Conservation (phyloP, 1,139 yeast genomes). For the Pichia norvegensis region DNA sequence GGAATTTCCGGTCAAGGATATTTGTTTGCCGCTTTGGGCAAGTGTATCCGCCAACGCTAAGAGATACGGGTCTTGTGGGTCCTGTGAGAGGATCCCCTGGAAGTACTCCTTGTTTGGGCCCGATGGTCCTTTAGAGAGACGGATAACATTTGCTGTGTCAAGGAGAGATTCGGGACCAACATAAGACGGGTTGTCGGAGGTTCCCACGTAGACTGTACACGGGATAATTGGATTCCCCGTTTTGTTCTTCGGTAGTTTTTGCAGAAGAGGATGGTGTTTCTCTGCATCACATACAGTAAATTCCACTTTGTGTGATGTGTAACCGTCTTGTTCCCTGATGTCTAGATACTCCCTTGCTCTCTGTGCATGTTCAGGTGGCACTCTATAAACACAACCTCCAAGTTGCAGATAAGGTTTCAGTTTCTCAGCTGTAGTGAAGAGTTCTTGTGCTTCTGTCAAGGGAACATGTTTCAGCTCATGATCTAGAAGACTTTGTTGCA, state of each 20-base stretch:
- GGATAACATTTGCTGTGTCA: conserved; percentile 55
- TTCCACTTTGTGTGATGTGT: conserved; percentile 60
- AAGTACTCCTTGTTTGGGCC: conserved; percentile 75
- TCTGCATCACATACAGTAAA: conserved; percentile 38
- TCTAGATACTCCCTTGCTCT: conserved; percentile 65
- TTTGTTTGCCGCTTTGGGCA: background rate
- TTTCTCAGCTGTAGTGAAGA: background rate
- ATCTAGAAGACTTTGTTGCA: conserved; percentile 39
- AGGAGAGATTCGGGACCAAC: conserved; percentile 66
- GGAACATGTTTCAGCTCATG: conserved; percentile 31
- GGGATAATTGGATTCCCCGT: conserved; percentile 36
- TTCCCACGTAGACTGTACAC: conserved; percentile 79
- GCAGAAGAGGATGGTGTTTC: conserved; percentile 6
- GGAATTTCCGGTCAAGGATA: background rate
- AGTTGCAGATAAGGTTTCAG: conserved; percentile 38
- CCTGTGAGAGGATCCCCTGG: conserved; percentile 35
- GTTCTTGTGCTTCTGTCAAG: background rate
- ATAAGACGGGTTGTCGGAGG: conserved; percentile 71
- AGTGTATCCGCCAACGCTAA: background rate
- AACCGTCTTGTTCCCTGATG: conserved; percentile 83
- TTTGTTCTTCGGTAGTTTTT: conserved; percentile 28
- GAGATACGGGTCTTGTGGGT: conserved; percentile 8
- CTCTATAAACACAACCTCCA: conserved; percentile 80
- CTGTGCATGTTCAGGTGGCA: conserved; percentile 55
- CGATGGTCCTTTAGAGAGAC: conserved; percentile 60